phyloP scores from a whole-genome alignment of 257 asterid species.

The Salvia hispanica region DNA sequence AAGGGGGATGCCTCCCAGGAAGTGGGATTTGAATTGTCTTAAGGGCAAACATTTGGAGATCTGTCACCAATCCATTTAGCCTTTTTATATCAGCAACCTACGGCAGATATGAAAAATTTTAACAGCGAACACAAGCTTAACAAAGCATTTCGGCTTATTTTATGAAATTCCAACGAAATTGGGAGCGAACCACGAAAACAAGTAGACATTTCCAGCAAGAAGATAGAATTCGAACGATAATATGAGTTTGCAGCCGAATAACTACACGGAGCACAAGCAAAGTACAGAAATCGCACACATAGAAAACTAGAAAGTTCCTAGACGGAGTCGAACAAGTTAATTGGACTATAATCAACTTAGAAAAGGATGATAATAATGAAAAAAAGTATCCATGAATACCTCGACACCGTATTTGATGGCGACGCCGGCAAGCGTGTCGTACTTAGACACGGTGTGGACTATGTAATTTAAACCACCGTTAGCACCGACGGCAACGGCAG shows the following conservation, averaged over 20 bases:
- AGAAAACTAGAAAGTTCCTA: slow-evolving; percentile 1
- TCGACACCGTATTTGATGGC: slow-evolving; percentile 87
- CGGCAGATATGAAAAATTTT: slow-evolving; percentile 17
- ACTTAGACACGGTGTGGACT: slow-evolving; percentile 55
- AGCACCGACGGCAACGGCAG: not conserved
- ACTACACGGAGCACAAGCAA: not conserved
- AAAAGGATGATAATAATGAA: not conserved
- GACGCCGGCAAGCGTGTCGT: slow-evolving; percentile 74
- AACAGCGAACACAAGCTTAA: not conserved
- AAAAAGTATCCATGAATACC: slow-evolving; percentile 36
- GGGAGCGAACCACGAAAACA: not conserved
- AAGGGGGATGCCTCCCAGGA: slow-evolving; percentile 89
- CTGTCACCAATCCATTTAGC: slow-evolving; percentile 80
- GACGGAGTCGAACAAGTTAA: not conserved
- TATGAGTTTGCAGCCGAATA: not conserved
- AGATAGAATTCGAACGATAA: not conserved
- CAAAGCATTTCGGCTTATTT: not conserved
- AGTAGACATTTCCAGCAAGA: slow-evolving; percentile 16
- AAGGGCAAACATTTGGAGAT: slow-evolving; percentile 89
- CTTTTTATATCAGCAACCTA: slow-evolving; percentile 89
- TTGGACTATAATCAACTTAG: not conserved
- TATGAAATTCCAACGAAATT: slow-evolving; percentile 8
- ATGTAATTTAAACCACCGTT: slow-evolving; percentile 45
- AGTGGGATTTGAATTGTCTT: slow-evolving; percentile 77
- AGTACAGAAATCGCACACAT: not conserved